Evolutionary conservation across 1,139 yeast genomes (phyloP), one percentile per base, ranked within the genome.

Genomic region (Yamadazyma membranifaciens): DNA sequence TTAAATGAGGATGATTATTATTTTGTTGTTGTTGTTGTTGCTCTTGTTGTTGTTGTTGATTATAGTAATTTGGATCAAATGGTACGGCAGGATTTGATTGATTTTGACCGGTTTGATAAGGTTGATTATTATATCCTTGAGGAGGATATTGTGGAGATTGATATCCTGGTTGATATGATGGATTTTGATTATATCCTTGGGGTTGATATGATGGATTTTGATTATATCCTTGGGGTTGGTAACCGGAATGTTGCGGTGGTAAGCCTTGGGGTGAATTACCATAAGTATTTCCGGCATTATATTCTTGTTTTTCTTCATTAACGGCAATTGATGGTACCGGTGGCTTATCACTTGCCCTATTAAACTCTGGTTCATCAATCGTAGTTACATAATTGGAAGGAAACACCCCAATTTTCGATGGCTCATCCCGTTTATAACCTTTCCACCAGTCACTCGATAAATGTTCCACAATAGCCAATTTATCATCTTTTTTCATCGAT

Each of bases 401-500:
- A 68, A 92, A 91, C 53, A 91, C 82, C 20, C 98, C 98, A 7
- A 77, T 75, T 20, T 63, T 60, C 34, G 79, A 78, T 33, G 78
- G 74, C 11, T 69, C 59, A 31, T 62, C 49, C 43, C 69, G 65
- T 45, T 57, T 62, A 54, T 65, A 69, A 33, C 98, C 98, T 59
- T 80, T 83, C 88, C 94, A 89, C 98, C 98, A 91, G 59, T 89
- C 94, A 31, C 76, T 75, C 15, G 94, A 87, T 44, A 85, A 73
- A 57, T 80, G 87, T 57, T 89, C 96, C 5, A 78, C 47, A 6
- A 92, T 77, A 31, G 77, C 77, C 40, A 92, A 62, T 54, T 75
- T 79, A 47, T 84, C 92, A 37, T 94, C 97, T 37, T 69, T 74
- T 36, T 52, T 57, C 36, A 92, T 69, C 6, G 61, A 63, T 54